Percentiles rank a stretch among this genome's conserved stretches.
phyloP scores from a whole-genome alignment of 768 basidiomycete species.

The Lanmaoa rubissima region DNA sequence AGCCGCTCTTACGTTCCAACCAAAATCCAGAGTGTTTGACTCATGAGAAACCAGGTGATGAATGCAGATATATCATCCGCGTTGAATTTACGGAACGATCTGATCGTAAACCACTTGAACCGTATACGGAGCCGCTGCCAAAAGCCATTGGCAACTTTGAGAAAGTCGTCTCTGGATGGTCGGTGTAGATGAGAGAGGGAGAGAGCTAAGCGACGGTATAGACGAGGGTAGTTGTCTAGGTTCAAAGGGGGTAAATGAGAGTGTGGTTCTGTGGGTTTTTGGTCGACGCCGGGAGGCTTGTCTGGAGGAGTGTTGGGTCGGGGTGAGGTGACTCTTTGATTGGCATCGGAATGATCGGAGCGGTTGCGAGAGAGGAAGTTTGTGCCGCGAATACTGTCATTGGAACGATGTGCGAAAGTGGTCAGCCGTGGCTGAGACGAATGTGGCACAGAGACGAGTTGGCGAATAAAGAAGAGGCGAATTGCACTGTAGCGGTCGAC shows the following conservation, averaged over 20 bases:
- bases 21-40: slow-evolving; percentile 93
- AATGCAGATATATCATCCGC: slow-evolving; percentile 97
- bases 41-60: slow-evolving; percentile 92
- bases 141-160: slow-evolving; percentile 83
- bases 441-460: neutral
- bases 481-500: slow-evolving; percentile 61
- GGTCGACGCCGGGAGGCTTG: slow-evolving; percentile 2
- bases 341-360: slow-evolving; percentile 17
- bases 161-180: slow-evolving; percentile 87
- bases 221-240: slow-evolving; percentile 72
- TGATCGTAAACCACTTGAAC: slow-evolving; percentile 97
- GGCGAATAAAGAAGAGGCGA: slow-evolving; percentile 52
- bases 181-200: slow-evolving; percentile 74
- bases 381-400: neutral
- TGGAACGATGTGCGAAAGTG: neutral
- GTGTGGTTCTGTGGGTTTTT: slow-evolving; percentile 9
- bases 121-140: slow-evolving; percentile 86
- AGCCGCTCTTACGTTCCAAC: slow-evolving; percentile 57
- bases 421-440: slow-evolving; percentile 1
- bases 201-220: slow-evolving; percentile 74
- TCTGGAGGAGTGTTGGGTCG: slow-evolving; percentile 2
- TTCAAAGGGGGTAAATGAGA: slow-evolving; percentile 33
- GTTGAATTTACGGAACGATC: slow-evolving; percentile 92
- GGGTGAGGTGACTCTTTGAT: neutral
- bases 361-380: neutral